A percentile compares a stretch with the other conserved stretches of the same genome.
Conservation (phyloP, 1,284 basidiomycete genomes). For the Leccinum subrobustum region DNA sequence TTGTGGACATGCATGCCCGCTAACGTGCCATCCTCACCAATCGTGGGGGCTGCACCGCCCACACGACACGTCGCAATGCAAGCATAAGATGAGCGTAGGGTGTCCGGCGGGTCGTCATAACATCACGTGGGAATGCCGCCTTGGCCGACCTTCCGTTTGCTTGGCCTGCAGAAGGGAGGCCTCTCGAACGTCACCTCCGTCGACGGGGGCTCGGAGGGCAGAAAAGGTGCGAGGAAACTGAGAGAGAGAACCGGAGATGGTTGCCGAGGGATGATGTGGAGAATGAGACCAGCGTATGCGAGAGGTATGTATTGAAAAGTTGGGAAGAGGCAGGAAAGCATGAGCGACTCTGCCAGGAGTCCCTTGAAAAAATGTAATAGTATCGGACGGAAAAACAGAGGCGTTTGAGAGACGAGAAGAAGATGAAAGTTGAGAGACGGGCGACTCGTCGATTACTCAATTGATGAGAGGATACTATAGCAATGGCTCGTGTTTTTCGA, state of each 20-base stretch:
- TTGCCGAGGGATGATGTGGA: too few species aligned
- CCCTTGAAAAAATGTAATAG: too few species aligned
- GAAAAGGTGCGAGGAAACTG: conserved; percentile 7
- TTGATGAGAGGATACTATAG: too few species aligned
- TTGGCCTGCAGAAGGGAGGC: conserved; percentile 6
- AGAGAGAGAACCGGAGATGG: conserved; percentile 1
- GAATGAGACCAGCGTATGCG: too few species aligned
- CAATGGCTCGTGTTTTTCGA: too few species aligned
- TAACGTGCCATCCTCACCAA: conserved; percentile 47
- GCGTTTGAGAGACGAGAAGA: too few species aligned
- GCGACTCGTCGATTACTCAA: too few species aligned
- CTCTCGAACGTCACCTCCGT: not conserved
- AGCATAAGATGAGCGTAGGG: conserved; percentile 12
- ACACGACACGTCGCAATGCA: conserved; percentile 36
- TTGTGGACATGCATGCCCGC: conserved; percentile 51
- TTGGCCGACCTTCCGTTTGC: conserved; percentile 5
- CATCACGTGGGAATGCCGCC: conserved; percentile 16
- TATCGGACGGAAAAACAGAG: too few species aligned
- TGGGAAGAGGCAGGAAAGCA: too few species aligned
- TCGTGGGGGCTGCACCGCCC: conserved; percentile 12
- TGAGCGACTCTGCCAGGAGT: too few species aligned
- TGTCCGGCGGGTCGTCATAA: conserved; percentile 10
- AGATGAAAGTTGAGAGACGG: too few species aligned
- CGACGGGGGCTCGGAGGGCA: not conserved
- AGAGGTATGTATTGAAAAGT: too few species aligned